These are phyloP conservation scores for Gossypium anomalum DNA, from an alignment of 345 rosid genomes.

Conservation along the genomic window DNA sequence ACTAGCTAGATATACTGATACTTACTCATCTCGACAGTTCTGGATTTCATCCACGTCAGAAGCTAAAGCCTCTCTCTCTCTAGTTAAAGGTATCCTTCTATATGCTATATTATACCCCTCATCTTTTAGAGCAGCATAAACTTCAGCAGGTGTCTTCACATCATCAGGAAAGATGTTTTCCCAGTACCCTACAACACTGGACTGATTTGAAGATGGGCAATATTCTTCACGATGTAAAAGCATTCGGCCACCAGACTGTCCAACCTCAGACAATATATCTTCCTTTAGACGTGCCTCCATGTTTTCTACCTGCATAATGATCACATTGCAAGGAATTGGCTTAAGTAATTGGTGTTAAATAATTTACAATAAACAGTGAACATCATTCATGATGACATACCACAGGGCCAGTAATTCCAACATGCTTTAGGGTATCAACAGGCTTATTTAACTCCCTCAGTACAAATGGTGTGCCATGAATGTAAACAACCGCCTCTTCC, in stretches of 20 bases:
- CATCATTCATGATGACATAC: constrained; percentile 36
- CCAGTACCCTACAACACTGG: constrained; percentile 90
- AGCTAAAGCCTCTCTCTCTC: constrained; percentile 90
- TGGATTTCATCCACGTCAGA: constrained; percentile 87
- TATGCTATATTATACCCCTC: constrained; percentile 67
- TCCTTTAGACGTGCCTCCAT: constrained; percentile 87
- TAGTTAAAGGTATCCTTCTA: constrained; percentile 81
- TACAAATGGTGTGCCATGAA: constrained; percentile 88
- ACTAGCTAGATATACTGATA: constrained; percentile 6
- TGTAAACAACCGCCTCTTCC: constrained; percentile 96
- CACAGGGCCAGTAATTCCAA: constrained; percentile 87
- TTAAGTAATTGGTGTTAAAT: not conserved
- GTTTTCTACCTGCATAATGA: constrained; percentile 66
- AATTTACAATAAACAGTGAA: not conserved
- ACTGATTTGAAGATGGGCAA: constrained; percentile 59
- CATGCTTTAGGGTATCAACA: constrained; percentile 91
- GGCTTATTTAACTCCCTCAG: constrained; percentile 91
- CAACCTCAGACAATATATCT: constrained; percentile 75
- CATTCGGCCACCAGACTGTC: constrained; percentile 73
- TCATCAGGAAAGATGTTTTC: constrained; percentile 76
- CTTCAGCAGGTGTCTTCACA: constrained; percentile 93
- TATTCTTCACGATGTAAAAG: constrained; percentile 96
- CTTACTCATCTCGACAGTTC: constrained; percentile 69
- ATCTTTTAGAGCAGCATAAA: constrained; percentile 64
- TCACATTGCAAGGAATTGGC: constrained; percentile 17